Base-by-base conservation (phyloP, 1,139 yeast genomes). In the Spencermartinsiella ligniputridi region DNA sequence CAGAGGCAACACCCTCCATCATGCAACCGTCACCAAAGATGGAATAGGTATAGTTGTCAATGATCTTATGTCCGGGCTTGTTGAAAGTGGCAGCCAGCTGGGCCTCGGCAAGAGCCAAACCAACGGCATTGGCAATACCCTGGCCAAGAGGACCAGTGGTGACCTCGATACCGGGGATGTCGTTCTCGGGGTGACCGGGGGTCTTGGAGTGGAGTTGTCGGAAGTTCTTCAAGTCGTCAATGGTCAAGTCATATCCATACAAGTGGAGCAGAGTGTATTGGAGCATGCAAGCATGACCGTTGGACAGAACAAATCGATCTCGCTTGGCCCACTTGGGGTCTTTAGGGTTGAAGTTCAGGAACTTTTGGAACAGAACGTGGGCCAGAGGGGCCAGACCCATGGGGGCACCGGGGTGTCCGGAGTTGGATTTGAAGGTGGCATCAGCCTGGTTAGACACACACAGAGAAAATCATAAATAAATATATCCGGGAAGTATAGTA, bases 121-220 rank as follows among this genome's bases (percentile, higher is more conserved):
- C 99, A 60, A 92, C 96, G 46, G 97, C 97, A 68, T 90, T 90
- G 62, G 85, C 77, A 61, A 92, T 79, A 81, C 99, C 99, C 75
- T 92, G 99, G 67, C 99, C 99, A 62, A 92, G 80, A 51, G 99
- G 98, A 69, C 99, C 99, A 52, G 98, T 90, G 69, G 98, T 90
- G 63, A 90, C 96, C 67, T 94, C 98, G 48, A 89, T 81, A 66
- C 97, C 98, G 47, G 95, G 90, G 44, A 74, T 63, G 50, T 72
- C 75, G 54, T 78, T 78, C 74, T 92, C 97, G 44, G 98, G 98
- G 74, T 92, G 98, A 60, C 98, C 98, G 44, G 98, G 98, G 54
- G 96, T 85, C 72, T 82, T 83, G 55, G 97, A 90, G 65, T 77
- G 75, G 61, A 90, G 71, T 71, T 88, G 95, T 78, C 99, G 87